Evolutionary conservation across 2,329 filamentous ascomycete species (phyloP), one percentile per base, ranked within the genome.

Genomic region (Penicillium sp.): DNA sequence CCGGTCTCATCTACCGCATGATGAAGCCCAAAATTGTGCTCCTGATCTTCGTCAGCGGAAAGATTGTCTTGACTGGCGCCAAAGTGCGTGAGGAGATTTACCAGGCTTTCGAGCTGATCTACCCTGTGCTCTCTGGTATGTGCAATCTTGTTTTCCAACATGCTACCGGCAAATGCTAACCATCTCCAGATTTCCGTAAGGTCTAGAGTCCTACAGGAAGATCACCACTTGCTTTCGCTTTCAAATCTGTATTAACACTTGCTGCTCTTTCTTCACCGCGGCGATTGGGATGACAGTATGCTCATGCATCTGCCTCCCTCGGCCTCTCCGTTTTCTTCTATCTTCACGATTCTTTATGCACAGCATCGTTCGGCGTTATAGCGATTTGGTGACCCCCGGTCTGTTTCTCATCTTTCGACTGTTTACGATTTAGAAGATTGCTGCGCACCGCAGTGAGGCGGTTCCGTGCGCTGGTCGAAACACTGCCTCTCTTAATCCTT

Each of bases 1-100:
- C 93, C 66, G 93, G 93, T 83, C 85, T 98, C 45, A 98, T 98
- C 76, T 98, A 98, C 77, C 90, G 93, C 72, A 98, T 98, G 93
- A 96, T 97, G 80, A 97, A 97, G 80, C 93, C 93, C 18, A 97
- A 97, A 84, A 95, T 97, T 61, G 92, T 97, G 46, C 84, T 97
- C 24, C 78, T 97, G 68, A 96, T 98, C 73, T 97, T 97, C 77
- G 92, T 97, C 66, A 93, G 87, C 66, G 93, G 92, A 67, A 97
- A 97, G 81, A 97, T 97, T 55, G 93, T 97, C 66, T 81, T 97
- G 69, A 97, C 93, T 37, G 93, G 93, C 67, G 93, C 93, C 60
- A 97, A 98, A 72, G 91, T 97, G 58, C 87, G 93, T 63, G 93
- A 98, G 74, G 93, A 97, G 77, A 97, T 98, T 61, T 95, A 95